A percentile compares a stretch with the other conserved stretches of the same genome.
Conservation (phyloP, 305 asterid genomes). For the Fraxinus ornus region DNA sequence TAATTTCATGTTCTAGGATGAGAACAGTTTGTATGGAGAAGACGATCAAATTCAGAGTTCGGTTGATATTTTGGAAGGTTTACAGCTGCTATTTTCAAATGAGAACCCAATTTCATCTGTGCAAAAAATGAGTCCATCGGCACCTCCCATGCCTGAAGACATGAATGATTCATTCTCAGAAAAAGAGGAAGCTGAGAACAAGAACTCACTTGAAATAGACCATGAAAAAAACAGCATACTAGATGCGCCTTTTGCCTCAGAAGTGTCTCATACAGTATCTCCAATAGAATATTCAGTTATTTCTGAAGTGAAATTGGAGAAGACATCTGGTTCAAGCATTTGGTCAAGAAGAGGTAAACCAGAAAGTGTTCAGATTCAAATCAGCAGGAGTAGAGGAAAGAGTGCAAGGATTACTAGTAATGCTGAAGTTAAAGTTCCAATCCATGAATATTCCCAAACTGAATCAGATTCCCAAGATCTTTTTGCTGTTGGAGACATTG, state of each 20-base stretch:
- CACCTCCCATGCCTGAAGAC: conserved; percentile 34
- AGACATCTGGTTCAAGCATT: conserved; percentile 39
- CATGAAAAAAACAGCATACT: conserved; percentile 32
- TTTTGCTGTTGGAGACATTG: conserved; percentile 16
- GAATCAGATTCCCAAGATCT: conserved; percentile 23
- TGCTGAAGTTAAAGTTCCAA: conserved; percentile 19
- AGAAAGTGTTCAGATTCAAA: conserved; percentile 42
- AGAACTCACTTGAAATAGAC: conserved; percentile 27
- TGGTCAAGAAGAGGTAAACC: conserved; percentile 71
- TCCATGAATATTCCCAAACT: conserved; percentile 24
- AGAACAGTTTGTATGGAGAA: conserved; percentile 18
- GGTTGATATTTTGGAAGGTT: conserved; percentile 36
- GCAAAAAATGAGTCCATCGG: conserved; percentile 33
- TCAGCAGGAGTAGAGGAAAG: conserved; percentile 33
- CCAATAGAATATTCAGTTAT: conserved; percentile 27
- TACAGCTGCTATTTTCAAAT: conserved; percentile 37
- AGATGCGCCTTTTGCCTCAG: conserved; percentile 22
- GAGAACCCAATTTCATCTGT: conserved; percentile 30
- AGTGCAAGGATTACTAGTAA: conserved; percentile 11
- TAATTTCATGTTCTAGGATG: conserved; percentile 40
- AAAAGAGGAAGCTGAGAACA: conserved; percentile 27
- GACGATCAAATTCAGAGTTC: conserved; percentile 29
- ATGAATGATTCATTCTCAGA: conserved; percentile 20
- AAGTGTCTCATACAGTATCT: conserved; percentile 21
- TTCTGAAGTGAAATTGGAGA: conserved; percentile 32